These are phyloP conservation scores for Gossypium ekmanianum DNA, from an alignment of 345 rosid genomes.

Conservation along the genomic window DNA sequence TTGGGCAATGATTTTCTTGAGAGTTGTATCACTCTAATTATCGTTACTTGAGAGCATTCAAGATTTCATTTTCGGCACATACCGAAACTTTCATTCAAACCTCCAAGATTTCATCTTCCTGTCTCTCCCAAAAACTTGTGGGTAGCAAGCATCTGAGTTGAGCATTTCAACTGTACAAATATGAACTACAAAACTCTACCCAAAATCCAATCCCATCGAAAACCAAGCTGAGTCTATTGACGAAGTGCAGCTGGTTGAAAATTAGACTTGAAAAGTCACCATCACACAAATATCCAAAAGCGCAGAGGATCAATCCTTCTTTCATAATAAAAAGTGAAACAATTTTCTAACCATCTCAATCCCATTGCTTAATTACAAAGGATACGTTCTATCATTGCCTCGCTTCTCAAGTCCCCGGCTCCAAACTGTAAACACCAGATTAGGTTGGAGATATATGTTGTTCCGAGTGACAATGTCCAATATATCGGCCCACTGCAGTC, in stretches of 20 bases:
- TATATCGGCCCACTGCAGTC: slow-evolving; percentile 80
- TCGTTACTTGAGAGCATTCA: no score
- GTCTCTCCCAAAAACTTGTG: no score
- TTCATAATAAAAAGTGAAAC: background rate
- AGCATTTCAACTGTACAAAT: no score
- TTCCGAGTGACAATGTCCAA: slow-evolving; percentile 73
- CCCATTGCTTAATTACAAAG: slow-evolving; percentile 9
- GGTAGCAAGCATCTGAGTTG: no score
- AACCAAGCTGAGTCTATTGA: background rate
- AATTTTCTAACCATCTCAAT: background rate
- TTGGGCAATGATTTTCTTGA: no score
- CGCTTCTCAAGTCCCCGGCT: background rate
- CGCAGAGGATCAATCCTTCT: background rate
- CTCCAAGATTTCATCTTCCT: no score
- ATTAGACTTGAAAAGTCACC: slow-evolving; percentile 1
- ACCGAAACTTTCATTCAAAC: no score
- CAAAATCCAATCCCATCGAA: background rate
- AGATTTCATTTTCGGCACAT: no score
- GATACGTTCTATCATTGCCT: background rate
- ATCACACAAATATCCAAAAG: slow-evolving; percentile 7
- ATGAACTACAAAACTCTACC: no score
- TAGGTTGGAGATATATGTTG: slow-evolving; percentile 19
- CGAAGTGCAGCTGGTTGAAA: background rate
- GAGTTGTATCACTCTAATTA: no score
- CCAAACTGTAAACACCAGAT: background rate